Conservation (phyloP, 768 basidiomycete genomes). For the Melanogaster broomeanus region DNA sequence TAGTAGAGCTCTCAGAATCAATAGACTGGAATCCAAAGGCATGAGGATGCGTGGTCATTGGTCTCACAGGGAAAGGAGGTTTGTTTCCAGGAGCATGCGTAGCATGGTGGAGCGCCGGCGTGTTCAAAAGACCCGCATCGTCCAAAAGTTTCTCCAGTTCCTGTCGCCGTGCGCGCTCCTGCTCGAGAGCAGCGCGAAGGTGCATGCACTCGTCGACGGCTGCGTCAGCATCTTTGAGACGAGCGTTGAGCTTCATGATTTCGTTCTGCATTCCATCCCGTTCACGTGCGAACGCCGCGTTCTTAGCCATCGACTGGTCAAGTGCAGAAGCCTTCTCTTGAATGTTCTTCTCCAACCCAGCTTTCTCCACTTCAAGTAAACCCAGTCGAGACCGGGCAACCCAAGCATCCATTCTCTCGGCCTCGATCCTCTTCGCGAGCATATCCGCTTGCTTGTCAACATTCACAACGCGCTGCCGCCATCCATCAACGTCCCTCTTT, state of each 20-base stretch:
- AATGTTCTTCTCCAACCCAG: conserved; percentile 51
- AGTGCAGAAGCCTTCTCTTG: conserved; percentile 34
- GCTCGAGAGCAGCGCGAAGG: conserved; percentile 34
- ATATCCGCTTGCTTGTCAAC: conserved; percentile 69
- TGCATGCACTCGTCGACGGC: conserved; percentile 27
- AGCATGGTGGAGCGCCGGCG: conserved; percentile 38
- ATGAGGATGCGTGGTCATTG: conserved; percentile 37
- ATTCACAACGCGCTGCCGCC: conserved; percentile 75
- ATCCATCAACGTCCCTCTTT: conserved; percentile 84
- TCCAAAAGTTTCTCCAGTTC: conserved; percentile 59
- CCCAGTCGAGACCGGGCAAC: conserved; percentile 74
- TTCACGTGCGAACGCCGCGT: conserved; percentile 24
- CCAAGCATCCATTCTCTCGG: conserved; percentile 83
- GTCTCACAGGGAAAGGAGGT: conserved; percentile 19
- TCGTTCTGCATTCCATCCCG: conserved; percentile 31
- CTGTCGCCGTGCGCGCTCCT: conserved; percentile 42
- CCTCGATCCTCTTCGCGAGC: conserved; percentile 69
- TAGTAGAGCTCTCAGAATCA: conserved; percentile 64
- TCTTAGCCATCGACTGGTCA: conserved; percentile 31
- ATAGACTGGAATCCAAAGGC: conserved; percentile 58
- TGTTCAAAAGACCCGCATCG: conserved; percentile 42
- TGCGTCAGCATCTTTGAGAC: conserved; percentile 29
- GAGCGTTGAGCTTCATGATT: conserved; percentile 29
- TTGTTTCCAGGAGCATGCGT: conserved; percentile 16
- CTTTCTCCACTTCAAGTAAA: conserved; percentile 67